Base-by-base conservation (phyloP, 257 asterid genomes). In the Nicotiana obtusifolia region DNA sequence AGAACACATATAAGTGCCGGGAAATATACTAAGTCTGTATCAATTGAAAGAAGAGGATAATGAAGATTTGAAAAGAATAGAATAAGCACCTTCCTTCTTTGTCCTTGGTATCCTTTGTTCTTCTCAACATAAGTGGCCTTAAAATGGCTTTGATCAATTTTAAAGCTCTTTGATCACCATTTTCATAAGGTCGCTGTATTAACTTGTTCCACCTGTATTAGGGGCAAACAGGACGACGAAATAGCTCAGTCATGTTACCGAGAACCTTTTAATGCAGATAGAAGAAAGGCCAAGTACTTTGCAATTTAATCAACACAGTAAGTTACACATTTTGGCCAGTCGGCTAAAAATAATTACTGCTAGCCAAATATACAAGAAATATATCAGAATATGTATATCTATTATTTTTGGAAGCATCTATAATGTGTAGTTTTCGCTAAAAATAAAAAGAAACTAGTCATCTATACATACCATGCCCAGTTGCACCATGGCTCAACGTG, bases 401-500 rank as follows among this genome's bases (percentile, higher is more conserved):
- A 3, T 30, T 30, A 30, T 30, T 30, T 30, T 30, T 30, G 33
- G 33, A 30, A 30, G 33, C 33, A 30, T 30, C 33, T 30, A 30
- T 3, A 30, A 30, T 30, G 33, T 30, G 33, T 30, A 30, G 33
- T 30, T 30, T 30, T 30, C 33, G 33, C 33, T 3, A 30, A 30
- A 35, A 66, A 68, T 0, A 0, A 68, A 68, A 9, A 68, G 10
- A 68, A 33, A 19, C 54, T 33, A 0, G 75, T 19, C 28, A 37
- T 31, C 0, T 24, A 53, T 75, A 56, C 91, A 57, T 91, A 94
- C 98, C 98, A 94, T 8, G 94, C 93, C 98, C 98, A 94, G 83
- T 94, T 94, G 91, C 97, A 94, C 98, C 98, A 94, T 20, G 98
- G 97, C 84, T 94, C 98, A 8, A 94, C 97, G 20, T 85, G 97